Evolutionary conservation across 257 asterid species (phyloP).

Genomic region (Ilex asprella): DNA sequence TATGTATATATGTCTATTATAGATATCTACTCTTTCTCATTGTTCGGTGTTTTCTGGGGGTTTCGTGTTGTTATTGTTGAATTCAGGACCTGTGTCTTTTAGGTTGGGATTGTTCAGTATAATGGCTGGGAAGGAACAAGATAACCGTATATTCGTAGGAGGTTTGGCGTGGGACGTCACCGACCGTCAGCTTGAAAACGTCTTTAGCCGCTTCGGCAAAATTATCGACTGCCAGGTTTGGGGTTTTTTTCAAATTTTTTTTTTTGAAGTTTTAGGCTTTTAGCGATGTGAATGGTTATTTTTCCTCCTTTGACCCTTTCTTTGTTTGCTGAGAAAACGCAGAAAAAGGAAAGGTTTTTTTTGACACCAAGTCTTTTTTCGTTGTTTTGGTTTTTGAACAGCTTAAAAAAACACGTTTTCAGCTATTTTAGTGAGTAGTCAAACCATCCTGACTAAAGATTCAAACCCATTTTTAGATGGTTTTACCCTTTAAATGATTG

Average conservation of each 20-base stretch:
- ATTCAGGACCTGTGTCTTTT: background rate
- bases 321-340: background rate
- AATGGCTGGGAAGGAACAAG: slow-evolving; percentile 82
- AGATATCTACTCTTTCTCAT: background rate
- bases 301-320: background rate
- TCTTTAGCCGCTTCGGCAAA: slow-evolving; percentile 83
- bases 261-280: background rate
- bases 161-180: slow-evolving; percentile 83
- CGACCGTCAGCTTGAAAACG: slow-evolving; percentile 86
- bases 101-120: slow-evolving; percentile 11
- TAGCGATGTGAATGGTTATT: background rate
- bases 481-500: too few species aligned
- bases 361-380: background rate
- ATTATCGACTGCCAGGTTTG: slow-evolving; percentile 80
- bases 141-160: slow-evolving; percentile 82
- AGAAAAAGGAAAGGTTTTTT: background rate
- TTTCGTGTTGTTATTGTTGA: background rate
- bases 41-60: background rate
- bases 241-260: background rate
- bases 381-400: background rate
- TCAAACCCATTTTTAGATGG: too few species aligned
- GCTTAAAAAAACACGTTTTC: background rate
- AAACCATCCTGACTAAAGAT: too few species aligned
- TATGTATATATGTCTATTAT: background rate
- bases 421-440: background rate